These are phyloP conservation scores for Penicillium psychrosexuale DNA, from an alignment of 2,329 filamentous ascomycete species.

Conservation along the genomic window DNA sequence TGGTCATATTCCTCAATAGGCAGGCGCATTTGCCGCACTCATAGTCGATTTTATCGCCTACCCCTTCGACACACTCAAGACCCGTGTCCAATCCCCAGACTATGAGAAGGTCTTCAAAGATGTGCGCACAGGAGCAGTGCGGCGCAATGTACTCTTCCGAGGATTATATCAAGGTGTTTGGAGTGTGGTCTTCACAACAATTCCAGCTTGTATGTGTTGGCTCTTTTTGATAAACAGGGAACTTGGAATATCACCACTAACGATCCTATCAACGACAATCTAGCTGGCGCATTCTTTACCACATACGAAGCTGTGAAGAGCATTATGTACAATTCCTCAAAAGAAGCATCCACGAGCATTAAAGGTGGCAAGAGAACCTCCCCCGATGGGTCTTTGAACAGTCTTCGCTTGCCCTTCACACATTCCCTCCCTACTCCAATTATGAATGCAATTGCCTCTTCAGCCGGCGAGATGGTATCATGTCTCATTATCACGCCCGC, in stretches of 20 bases:
- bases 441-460: conserved; percentile 71
- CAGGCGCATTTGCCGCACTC: conserved; percentile 80
- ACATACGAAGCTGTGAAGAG: conserved; percentile 78
- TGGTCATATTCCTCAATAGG: conserved; percentile 48
- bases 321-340: conserved; percentile 54
- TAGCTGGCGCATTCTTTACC: conserved; percentile 83
- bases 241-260: background rate
- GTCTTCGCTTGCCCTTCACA: conserved; percentile 23
- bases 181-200: conserved; percentile 76
- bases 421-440: conserved; percentile 62
- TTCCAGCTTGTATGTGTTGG: conserved; percentile 69
- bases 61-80: conserved; percentile 87
- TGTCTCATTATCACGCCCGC: conserved; percentile 84
- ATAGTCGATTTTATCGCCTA: conserved; percentile 82
- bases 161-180: conserved; percentile 86
- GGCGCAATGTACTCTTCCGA: conserved; percentile 58
- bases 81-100: conserved; percentile 74
- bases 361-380: background rate
- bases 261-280: background rate
- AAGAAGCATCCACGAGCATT: conserved; percentile 4
- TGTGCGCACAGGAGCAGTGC: conserved; percentile 53
- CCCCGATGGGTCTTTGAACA: background rate
- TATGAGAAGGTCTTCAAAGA: conserved; percentile 66
- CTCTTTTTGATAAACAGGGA: background rate
- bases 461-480: conserved; percentile 74